phyloP scores from a whole-genome alignment of 148 eudicot genomes.

The Persicaria tinctoria region DNA sequence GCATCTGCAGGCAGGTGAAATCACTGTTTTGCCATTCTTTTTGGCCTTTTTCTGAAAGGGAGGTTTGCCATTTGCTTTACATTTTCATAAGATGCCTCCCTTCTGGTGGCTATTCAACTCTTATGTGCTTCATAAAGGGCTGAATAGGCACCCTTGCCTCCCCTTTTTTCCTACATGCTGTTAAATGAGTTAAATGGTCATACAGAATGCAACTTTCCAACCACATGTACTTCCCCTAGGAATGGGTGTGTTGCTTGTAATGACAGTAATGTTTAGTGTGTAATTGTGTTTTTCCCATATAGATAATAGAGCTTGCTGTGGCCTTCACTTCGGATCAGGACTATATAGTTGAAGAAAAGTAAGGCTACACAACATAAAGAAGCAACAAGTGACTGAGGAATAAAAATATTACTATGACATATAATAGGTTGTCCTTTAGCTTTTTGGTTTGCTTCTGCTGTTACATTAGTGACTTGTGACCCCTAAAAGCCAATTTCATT shows the following conservation, averaged over 20 bases:
- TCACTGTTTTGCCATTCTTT: background rate
- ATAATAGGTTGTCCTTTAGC: too few relatives aligned
- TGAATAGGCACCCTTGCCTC: background rate
- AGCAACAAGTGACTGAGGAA: too few relatives aligned
- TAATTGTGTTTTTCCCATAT: slow-evolving; percentile 1
- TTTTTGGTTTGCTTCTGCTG: background rate
- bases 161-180: background rate
- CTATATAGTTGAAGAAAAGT: too few relatives aligned
- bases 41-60: background rate
- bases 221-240: background rate
- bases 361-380: too few relatives aligned
- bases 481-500: background rate
- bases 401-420: too few relatives aligned
- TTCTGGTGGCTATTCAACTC: background rate
- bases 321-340: background rate
- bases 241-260: background rate
- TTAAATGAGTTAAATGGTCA: background rate
- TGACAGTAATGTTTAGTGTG: background rate
- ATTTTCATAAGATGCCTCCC: background rate
- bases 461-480: background rate
- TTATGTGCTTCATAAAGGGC: background rate
- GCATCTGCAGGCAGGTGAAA: slow-evolving; percentile 33
- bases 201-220: background rate
- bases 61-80: background rate
- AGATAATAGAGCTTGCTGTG: background rate